These are phyloP conservation scores for Termitomyces sp. DNA, from an alignment of 768 basidiomycete genomes.

Conservation along the genomic window DNA sequence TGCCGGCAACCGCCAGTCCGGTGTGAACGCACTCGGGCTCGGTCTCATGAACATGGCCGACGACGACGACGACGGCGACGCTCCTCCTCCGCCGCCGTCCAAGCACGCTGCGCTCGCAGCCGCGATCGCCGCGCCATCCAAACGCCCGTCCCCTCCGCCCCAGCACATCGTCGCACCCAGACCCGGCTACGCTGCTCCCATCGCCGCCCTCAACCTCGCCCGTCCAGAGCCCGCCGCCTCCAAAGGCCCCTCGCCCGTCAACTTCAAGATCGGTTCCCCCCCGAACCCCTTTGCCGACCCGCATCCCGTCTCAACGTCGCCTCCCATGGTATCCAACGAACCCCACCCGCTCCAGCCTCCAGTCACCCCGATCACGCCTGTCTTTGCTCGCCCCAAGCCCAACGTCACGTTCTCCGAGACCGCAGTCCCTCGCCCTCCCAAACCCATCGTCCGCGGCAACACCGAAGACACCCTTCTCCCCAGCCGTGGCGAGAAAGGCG, in stretches of 20 bases:
- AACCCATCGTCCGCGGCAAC: conserved; percentile 62
- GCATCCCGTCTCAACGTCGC: conserved; percentile 20
- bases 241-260: conserved; percentile 13
- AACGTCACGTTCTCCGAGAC: conserved; percentile 40
- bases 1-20: conserved; percentile 38
- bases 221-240: conserved; percentile 38
- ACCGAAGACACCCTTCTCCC: conserved; percentile 66
- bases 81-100: conserved; percentile 9
- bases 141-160: conserved; percentile 21
- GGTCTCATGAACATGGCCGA: conserved; percentile 42
- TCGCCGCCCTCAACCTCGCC: conserved; percentile 57
- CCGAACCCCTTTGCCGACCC: conserved; percentile 3
- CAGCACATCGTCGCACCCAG: conserved; percentile 58
- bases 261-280: conserved; percentile 4
- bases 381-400: conserved; percentile 59
- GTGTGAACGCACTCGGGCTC: conserved; percentile 48
- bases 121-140: not conserved
- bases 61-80: conserved; percentile 34
- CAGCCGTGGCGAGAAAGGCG: conserved; percentile 64
- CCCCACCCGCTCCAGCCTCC: conserved; percentile 78
- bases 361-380: conserved; percentile 73
- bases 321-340: conserved; percentile 36
- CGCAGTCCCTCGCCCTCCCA: conserved; percentile 23
- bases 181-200: conserved; percentile 70
- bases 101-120: conserved; percentile 3